Conservation (phyloP, 371 early-diverging fungal genomes). For the Chytridiales sp. region DNA sequence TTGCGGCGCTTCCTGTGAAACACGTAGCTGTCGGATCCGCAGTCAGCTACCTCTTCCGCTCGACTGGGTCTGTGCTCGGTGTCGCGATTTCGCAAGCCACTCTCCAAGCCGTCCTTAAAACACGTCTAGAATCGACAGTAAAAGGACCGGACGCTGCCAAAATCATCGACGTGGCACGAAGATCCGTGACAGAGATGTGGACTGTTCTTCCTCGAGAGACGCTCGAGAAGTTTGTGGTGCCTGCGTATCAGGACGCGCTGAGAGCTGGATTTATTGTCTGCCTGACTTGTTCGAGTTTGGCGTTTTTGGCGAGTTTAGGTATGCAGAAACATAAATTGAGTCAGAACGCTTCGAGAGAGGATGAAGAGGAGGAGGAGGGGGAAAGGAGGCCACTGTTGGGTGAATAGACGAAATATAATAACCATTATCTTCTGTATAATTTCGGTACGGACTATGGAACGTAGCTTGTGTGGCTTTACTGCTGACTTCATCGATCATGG, state of each 20-base stretch:
- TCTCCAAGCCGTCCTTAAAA: slow-evolving; percentile 46
- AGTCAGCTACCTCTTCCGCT: slow-evolving; percentile 52
- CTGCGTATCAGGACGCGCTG: slow-evolving; percentile 1
- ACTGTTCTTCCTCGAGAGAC: not conserved
- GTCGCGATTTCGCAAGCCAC: slow-evolving; percentile 44
- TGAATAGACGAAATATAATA: too few relatives aligned
- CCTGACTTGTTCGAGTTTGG: slow-evolving; percentile 1
- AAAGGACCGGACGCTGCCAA: slow-evolving; percentile 45
- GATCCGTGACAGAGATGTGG: slow-evolving; percentile 2
- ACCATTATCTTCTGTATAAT: too few relatives aligned
- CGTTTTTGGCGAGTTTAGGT: not conserved
- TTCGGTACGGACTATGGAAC: too few relatives aligned
- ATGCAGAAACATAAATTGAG: slow-evolving; percentile 4
- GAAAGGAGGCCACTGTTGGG: too few relatives aligned
- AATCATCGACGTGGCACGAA: slow-evolving; percentile 10
- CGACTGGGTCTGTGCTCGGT: slow-evolving; percentile 49
- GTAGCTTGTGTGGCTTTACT: too few relatives aligned
- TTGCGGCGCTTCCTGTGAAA: slow-evolving; percentile 42
- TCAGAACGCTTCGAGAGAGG: not conserved
- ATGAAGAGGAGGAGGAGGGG: not conserved
- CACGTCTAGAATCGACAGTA: slow-evolving; percentile 30
- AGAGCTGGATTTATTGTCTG: slow-evolving; percentile 14
- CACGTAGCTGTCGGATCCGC: slow-evolving; percentile 52
- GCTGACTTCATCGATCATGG: too few relatives aligned
- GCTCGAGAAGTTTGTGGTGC: slow-evolving; percentile 5